A percentile compares a stretch with the other conserved stretches of the same genome.
Conservation (phyloP, 2,329 filamentous ascomycete species). For the Herpotrichia juniperi region DNA sequence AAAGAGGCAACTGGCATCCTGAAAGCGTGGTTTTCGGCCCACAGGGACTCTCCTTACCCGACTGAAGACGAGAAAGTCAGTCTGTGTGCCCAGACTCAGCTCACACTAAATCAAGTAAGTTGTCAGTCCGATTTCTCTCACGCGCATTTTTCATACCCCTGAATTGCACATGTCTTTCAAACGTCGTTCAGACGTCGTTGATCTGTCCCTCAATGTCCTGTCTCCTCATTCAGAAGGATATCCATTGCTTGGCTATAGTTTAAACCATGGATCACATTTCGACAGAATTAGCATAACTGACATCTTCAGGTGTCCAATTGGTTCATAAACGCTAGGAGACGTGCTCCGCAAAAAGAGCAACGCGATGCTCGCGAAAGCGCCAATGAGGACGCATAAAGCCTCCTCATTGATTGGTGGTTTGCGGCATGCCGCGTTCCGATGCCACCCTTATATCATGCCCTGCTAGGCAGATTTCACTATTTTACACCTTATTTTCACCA, state of each 20-base stretch:
- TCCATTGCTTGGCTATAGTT: constrained; percentile 2
- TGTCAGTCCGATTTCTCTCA: constrained; percentile 51
- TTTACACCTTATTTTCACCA: too few species aligned
- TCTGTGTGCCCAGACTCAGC: constrained; percentile 74
- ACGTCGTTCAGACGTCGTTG: constrained; percentile 16
- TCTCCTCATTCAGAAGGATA: background rate
- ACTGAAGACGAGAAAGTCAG: constrained; percentile 87
- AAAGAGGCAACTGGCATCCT: constrained; percentile 86
- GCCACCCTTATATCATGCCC: too few species aligned
- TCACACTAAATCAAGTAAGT: constrained; percentile 74
- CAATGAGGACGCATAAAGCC: constrained; percentile 13
- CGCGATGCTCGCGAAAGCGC: constrained; percentile 31
- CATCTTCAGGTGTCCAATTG: constrained; percentile 69
- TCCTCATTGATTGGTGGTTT: too few species aligned
- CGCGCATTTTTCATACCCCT: constrained; percentile 34
- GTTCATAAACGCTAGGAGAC: constrained; percentile 79
- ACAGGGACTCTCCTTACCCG: constrained; percentile 73
- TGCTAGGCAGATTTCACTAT: too few species aligned
- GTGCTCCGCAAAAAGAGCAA: constrained; percentile 46
- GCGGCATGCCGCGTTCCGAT: too few species aligned
- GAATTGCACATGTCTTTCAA: constrained; percentile 29
- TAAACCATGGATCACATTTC: background rate
- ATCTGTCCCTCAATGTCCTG: background rate
- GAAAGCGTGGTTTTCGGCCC: constrained; percentile 72
- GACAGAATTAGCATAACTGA: constrained; percentile 13